Evolutionary conservation across 768 basidiomycete species (phyloP), one percentile per base, ranked within the genome.

Genomic region (Tylopilus intermedius): DNA sequence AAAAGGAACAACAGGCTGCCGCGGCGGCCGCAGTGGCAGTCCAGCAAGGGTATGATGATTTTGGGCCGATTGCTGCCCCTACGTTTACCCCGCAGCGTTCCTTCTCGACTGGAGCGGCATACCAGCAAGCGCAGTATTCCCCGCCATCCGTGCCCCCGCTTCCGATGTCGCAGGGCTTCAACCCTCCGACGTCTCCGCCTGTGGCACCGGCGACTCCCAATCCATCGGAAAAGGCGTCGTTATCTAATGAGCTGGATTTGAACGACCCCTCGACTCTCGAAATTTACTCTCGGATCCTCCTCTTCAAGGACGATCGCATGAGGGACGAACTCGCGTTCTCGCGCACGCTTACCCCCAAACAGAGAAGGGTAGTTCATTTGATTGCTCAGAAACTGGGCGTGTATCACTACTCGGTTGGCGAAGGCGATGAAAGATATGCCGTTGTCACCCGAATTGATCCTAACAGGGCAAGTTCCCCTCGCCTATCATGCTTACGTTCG

Each of bases 221-320:
- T 56, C 71, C 78, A 26, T 83, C 84, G 24, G 82, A 86, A 49
- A 88, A 88, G 62, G 72, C 74, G 26, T 76, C 77, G 13, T 66
- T 76, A 22, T 76, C 81, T 48, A 76, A 72, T 53, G 93, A 96
- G 71, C 79, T 99, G 53, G 95, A 99, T 69, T 76, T 98, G 61
- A 98, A 98, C 62, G 96, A 99, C 68, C 88, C 95, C 4, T 84
- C 88, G 26, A 95, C 94, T 8, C 75, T 99, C 59, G 95, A 98
- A 71, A 96, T 99, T 60, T 98, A 98, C 68, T 97, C 96, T 45
- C 81, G 94, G 59, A 90, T 97, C 58, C 74, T 98, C 37, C 77
- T 98, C 37, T 99, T 99, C 84, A 97, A 95, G 75, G 94, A 96
- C 62, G 94, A 98, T 68, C 83, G 80, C 61, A 94, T 98, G 91